A percentile compares a stretch with the other conserved stretches of the same genome.
phyloP scores from a whole-genome alignment of 768 basidiomycete genomes.

The Lactarius trivialis region DNA sequence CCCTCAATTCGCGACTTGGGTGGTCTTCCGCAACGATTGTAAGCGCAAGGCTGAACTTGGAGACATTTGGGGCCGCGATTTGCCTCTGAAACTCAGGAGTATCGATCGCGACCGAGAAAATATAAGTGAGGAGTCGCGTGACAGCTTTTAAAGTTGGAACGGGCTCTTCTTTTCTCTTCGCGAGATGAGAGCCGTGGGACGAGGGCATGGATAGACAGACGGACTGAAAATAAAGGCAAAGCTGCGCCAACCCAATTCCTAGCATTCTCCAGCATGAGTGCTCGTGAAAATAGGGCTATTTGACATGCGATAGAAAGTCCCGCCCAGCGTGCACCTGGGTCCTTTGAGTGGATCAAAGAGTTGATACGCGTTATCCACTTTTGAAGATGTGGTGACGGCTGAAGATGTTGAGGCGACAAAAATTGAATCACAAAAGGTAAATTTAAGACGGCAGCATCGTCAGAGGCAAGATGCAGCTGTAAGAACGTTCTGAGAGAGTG shows the following conservation, averaged over 20 bases:
- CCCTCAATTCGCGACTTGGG: slow-evolving; percentile 48
- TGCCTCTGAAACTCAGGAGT: slow-evolving; percentile 81
- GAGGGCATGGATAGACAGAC: slow-evolving; percentile 32
- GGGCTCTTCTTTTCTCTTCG: slow-evolving; percentile 60
- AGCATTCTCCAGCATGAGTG: slow-evolving; percentile 60
- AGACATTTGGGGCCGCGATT: slow-evolving; percentile 60
- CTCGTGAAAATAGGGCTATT: slow-evolving; percentile 51
- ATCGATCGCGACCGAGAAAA: slow-evolving; percentile 55
- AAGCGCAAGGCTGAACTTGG: slow-evolving; percentile 60
- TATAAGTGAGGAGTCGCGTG: slow-evolving; percentile 53
- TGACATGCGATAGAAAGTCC: slow-evolving; percentile 70
- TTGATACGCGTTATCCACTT: slow-evolving; percentile 75
- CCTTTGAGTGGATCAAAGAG: slow-evolving; percentile 71
- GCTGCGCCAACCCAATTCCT: slow-evolving; percentile 64
- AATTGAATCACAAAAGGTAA: slow-evolving; percentile 52
- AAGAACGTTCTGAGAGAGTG: slow-evolving; percentile 59
- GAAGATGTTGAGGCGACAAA: slow-evolving; percentile 47
- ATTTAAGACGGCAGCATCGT: slow-evolving; percentile 51
- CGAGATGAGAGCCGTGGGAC: slow-evolving; percentile 25
- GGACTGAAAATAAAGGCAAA: slow-evolving; percentile 63
- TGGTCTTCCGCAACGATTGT: slow-evolving; percentile 49
- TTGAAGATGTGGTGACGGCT: slow-evolving; percentile 56
- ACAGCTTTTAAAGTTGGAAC: slow-evolving; percentile 52
- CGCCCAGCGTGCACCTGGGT: slow-evolving; percentile 72
- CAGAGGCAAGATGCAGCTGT: slow-evolving; percentile 67